Base-by-base conservation (phyloP, 257 asterid genomes). In the Plantago major region DNA sequence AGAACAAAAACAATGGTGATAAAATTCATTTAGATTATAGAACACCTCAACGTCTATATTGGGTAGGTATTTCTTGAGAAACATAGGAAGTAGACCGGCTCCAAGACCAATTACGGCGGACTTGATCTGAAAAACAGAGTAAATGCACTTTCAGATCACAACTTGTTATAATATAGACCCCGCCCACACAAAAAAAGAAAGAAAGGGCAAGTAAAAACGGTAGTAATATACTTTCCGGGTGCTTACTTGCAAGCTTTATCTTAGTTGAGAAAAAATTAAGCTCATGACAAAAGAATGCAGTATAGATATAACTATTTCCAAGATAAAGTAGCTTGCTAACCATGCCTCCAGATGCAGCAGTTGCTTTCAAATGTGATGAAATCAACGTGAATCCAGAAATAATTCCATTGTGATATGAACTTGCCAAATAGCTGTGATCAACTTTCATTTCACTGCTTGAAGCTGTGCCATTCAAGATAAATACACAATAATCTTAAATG, bases 71-170 rank as follows among this genome's bases (percentile, higher is more conserved):
- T 69, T 82, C 69, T 64, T 82, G 68, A 93, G 85, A 78, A 89
- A 93, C 99, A 85, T 93, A 28, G 99, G 99, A 66, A 93, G 92
- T 48, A 85, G 58, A 69, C 99, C 99, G 38, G 97, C 99, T 71
- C 99, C 99, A 58, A 93, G 90, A 74, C 99, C 99, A 73, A 93
- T 77, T 69, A 89, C 82, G 65, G 76, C 83, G 5, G 90, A 67
- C 70, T 75, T 85, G 33, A 73, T 81, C 97, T 93, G 82, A 63
- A 72, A 68, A 53, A 56, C 47, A n/a, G 40, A 17, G 74, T 67
- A 54, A 62, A 60, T 11, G 11, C 19, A n/a, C 38, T 42, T 58
- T 63, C 54, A 75, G 63, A 15, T 60, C 46, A 22, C 38, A 56
- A 59, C 46, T 11, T 26, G 42, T 26, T 50, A 14, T 50, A 16